A percentile compares a stretch with the other conserved stretches of the same genome.
These are phyloP conservation scores for Gossypium sturtianum DNA, from an alignment of 345 rosid species.

Conservation along the genomic window DNA sequence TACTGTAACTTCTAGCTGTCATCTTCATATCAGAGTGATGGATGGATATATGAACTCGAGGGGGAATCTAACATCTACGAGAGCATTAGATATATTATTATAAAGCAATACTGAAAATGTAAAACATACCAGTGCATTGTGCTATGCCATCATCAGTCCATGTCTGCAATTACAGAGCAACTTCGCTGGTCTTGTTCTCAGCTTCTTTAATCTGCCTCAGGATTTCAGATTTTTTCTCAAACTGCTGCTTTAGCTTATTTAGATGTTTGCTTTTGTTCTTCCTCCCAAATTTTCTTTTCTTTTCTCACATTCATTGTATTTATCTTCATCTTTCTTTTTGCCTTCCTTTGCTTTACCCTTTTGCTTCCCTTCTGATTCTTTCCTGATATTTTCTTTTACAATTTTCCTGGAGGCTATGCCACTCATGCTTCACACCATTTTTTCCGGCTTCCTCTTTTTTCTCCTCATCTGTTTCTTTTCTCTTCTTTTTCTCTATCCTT, in stretches of 20 bases:
- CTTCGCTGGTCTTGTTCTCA: slow-evolving; percentile 25
- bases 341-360: slow-evolving; percentile 19
- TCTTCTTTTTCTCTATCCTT: neutral
- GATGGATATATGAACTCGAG: neutral
- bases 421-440: slow-evolving; percentile 4
- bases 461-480: neutral
- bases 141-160: neutral
- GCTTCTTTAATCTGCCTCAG: slow-evolving; percentile 57
- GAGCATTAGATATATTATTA: neutral
- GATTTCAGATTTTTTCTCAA: slow-evolving; percentile 53
- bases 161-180: neutral
- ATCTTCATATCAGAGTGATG: neutral
- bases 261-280: slow-evolving; percentile 41
- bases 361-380: slow-evolving; percentile 22
- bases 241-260: slow-evolving; percentile 42
- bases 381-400: slow-evolving; percentile 15
- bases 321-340: slow-evolving; percentile 23
- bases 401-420: slow-evolving; percentile 28
- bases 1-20: neutral
- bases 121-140: neutral
- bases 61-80: neutral
- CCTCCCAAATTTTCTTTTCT: slow-evolving; percentile 42
- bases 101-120: neutral
- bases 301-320: slow-evolving; percentile 25
- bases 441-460: slow-evolving; percentile 15